A percentile compares a stretch with the other conserved stretches of the same genome.
These are phyloP conservation scores for Pleurotus salmoneostramineus DNA, from an alignment of 768 basidiomycete species.

Conservation along the genomic window DNA sequence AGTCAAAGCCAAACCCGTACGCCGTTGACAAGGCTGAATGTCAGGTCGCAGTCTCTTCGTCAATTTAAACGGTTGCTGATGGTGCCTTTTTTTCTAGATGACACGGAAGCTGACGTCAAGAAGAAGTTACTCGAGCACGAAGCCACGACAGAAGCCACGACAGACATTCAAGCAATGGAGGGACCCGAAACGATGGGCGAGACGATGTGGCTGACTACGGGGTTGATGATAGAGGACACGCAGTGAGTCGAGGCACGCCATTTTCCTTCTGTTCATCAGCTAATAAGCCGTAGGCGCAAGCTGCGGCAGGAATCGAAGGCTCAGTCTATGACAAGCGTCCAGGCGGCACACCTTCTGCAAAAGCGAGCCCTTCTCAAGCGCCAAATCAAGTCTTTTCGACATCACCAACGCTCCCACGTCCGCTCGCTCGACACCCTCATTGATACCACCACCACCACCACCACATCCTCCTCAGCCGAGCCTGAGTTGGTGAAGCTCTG, in stretches of 20 bases:
- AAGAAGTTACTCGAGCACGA: background rate
- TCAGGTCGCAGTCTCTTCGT: background rate
- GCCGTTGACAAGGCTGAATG: background rate
- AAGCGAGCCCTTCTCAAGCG: background rate
- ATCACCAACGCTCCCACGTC: background rate
- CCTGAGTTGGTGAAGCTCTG: background rate
- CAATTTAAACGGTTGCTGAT: background rate
- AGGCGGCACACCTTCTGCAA: background rate
- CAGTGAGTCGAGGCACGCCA: background rate
- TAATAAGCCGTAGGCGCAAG: background rate
- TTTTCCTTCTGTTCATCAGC: background rate
- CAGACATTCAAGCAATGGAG: background rate
- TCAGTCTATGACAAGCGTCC: background rate
- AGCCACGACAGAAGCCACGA: background rate
- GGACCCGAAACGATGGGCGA: background rate
- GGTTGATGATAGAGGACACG: background rate
- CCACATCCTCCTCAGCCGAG: no score
- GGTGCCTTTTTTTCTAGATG: background rate
- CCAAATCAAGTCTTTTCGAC: background rate
- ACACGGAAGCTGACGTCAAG: no score
- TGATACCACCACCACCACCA: background rate
- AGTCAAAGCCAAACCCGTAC: slow-evolving; percentile 15
- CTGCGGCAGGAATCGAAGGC: background rate
- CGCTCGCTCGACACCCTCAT: background rate
- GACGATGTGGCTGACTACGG: background rate